Percentiles rank a stretch among this genome's conserved stretches.
These are phyloP conservation scores for Blepharisma stoltei DNA, from an alignment of 73 alveolate genomes.

Conservation along the genomic window DNA sequence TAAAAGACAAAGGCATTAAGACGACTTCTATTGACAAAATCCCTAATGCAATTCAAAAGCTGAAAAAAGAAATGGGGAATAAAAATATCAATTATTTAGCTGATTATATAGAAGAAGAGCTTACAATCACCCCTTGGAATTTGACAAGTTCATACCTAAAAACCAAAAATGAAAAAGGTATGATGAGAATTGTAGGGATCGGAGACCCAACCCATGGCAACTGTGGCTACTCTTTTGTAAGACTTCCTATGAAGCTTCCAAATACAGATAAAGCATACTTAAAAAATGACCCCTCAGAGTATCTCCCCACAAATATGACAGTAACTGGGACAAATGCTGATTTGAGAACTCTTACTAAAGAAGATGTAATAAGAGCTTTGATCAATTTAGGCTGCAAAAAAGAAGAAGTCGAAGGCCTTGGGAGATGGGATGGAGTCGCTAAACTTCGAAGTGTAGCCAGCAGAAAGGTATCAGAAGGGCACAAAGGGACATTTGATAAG, in stretches of 20 bases:
- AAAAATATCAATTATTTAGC: conserved; percentile 70
- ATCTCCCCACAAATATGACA: conserved; percentile 33
- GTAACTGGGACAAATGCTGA: conserved; percentile 97
- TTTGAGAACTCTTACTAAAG: conserved; percentile 84
- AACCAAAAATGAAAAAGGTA: conserved; percentile 77
- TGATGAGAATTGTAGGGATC: conserved; percentile 91
- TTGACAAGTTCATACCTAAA: conserved; percentile 74
- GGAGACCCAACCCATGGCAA: conserved; percentile 98
- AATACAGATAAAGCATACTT: conserved; percentile 55
- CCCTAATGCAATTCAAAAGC: conserved; percentile 84
- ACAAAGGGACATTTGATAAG: conserved; percentile 27
- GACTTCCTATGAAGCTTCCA: conserved; percentile 77
- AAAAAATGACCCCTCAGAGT: conserved; percentile 58
- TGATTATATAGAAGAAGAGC: conserved; percentile 90
- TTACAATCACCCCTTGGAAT: conserved; percentile 96
- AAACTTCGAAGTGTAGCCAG: conserved; percentile 17
- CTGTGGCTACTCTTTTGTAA: conserved; percentile 94
- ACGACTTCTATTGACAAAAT: conserved; percentile 88
- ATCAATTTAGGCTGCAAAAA: conserved; percentile 73
- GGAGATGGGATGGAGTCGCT: conserved; percentile 56
- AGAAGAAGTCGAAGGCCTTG: conserved; percentile 70
- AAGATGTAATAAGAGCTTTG: conserved; percentile 69
- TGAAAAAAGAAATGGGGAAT: conserved; percentile 65
- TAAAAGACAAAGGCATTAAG: conserved; percentile 86
- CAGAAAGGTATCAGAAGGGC: background rate